phyloP scores from a whole-genome alignment of 139 green algal genomes.

The Chlorella sp. region DNA sequence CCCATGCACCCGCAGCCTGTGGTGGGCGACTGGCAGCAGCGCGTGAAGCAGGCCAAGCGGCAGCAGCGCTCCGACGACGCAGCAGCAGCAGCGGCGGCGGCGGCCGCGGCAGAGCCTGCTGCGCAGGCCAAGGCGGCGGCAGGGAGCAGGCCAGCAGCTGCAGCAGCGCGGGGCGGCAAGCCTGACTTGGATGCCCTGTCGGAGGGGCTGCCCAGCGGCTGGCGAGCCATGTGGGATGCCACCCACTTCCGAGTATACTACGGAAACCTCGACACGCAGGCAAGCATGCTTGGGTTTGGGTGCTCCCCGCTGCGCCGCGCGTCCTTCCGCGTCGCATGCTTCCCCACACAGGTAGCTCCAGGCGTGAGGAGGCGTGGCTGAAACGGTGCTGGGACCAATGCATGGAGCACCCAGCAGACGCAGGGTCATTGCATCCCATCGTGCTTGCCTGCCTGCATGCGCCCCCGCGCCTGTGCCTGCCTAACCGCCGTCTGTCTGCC shows the following conservation, averaged over 20 bases:
- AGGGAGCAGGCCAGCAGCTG: background rate
- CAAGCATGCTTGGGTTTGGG: background rate
- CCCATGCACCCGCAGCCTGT: too few species aligned
- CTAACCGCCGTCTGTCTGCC: background rate
- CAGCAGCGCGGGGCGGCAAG: slow-evolving; percentile 12
- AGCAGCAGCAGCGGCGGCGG: background rate
- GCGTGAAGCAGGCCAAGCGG: slow-evolving; percentile 41
- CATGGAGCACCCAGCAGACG: background rate
- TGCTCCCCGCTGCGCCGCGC: background rate
- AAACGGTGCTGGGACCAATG: background rate
- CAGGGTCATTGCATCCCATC: background rate
- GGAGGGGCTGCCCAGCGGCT: slow-evolving; percentile 61
- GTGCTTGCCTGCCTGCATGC: background rate
- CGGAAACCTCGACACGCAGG: slow-evolving; percentile 62
- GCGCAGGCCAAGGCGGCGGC: background rate
- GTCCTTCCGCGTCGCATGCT: background rate
- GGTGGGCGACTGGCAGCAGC: slow-evolving; percentile 51
- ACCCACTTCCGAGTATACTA: slow-evolving; percentile 66
- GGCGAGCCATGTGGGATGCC: slow-evolving; percentile 74
- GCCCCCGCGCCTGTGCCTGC: background rate
- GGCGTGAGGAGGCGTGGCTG: too few species aligned
- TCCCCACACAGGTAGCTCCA: background rate
- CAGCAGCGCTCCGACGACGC: background rate
- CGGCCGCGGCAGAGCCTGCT: background rate
- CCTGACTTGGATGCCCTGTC: slow-evolving; percentile 69